A percentile compares a stretch with the other conserved stretches of the same genome.
These are phyloP conservation scores for Silene coronaria DNA, from an alignment of 179 eudicot species.

Conservation along the genomic window DNA sequence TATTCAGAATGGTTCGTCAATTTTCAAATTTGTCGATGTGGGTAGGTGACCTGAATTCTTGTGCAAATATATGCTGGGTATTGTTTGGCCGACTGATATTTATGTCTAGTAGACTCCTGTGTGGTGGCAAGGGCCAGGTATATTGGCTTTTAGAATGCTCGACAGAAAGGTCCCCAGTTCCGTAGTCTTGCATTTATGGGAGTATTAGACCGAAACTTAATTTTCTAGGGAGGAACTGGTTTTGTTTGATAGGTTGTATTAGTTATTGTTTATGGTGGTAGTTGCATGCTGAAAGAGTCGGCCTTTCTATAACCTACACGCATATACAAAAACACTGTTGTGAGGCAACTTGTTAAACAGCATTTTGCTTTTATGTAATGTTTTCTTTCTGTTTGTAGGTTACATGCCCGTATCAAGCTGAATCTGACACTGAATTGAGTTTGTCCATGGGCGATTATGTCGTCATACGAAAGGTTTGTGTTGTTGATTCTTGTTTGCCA, in stretches of 20 bases:
- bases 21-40: neutral
- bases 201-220: neutral
- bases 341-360: neutral
- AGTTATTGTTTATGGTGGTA: neutral
- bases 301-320: no score
- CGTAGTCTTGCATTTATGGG: no score
- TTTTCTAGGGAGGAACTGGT: neutral
- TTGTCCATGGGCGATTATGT: constrained; percentile 78
- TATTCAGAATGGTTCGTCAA: neutral
- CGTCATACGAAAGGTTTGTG: constrained; percentile 77
- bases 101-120: neutral
- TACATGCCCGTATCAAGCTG: constrained; percentile 71
- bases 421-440: constrained; percentile 68
- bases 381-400: constrained; percentile 42
- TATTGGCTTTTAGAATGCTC: neutral
- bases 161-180: neutral
- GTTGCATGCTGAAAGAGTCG: neutral
- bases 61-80: neutral
- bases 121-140: neutral
- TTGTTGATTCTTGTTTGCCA: neutral
- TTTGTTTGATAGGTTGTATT: neutral
- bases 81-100: neutral
- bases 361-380: neutral
- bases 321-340: no score
- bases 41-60: neutral